These are phyloP conservation scores for Ocimum tenuiflorum DNA, from an alignment of 257 asterid species.

Conservation along the genomic window DNA sequence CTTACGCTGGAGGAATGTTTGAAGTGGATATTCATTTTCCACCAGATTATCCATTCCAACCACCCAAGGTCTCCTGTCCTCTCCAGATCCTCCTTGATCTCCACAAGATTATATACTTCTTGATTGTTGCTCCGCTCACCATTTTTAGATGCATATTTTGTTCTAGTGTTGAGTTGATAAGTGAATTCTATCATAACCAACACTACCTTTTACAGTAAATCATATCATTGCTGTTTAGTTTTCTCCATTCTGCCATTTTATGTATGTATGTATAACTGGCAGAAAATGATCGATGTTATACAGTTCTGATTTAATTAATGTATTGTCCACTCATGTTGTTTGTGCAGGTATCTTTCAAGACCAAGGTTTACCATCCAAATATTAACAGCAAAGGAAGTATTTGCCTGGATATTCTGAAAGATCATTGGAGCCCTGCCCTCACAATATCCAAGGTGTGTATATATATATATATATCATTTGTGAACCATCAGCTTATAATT, in stretches of 20 bases:
- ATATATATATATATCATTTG: too few species aligned
- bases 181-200: background rate
- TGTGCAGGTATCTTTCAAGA: conserved; percentile 43
- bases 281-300: background rate
- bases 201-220: too few species aligned
- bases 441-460: conserved; percentile 48
- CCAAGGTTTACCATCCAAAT: conserved; percentile 46
- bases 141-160: background rate
- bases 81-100: too few species aligned
- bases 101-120: too few species aligned
- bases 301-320: background rate
- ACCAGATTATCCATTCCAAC: conserved; percentile 80
- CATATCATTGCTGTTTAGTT: too few species aligned
- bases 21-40: conserved; percentile 61
- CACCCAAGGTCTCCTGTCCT: conserved; percentile 53
- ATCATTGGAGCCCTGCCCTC: conserved; percentile 54
- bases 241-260: background rate
- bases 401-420: conserved; percentile 44
- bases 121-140: background rate
- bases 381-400: conserved; percentile 47
- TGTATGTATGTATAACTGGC: background rate
- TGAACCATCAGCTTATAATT: too few species aligned
- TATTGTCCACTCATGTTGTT: too few species aligned
- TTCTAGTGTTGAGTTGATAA: background rate
- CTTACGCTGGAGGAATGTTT: conserved; percentile 72